phyloP scores from a whole-genome alignment of 176 grass and related monocot genomes.

The Oryza longistaminata region DNA sequence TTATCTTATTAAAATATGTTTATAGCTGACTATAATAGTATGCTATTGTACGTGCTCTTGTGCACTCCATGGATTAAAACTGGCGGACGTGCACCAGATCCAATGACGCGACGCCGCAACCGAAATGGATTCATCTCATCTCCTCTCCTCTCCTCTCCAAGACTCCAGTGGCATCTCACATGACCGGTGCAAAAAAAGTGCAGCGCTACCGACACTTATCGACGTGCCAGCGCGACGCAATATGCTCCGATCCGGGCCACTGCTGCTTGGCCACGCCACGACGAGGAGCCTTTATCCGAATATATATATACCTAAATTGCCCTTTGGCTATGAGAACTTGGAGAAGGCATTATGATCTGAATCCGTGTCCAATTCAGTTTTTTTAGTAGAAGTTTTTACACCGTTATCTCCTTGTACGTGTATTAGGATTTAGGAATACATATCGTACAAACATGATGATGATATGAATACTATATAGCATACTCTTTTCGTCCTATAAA shows the following conservation, averaged over 20 bases:
- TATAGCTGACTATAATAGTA: too few relatives aligned
- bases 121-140: conserved; percentile 14
- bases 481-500: too few relatives aligned
- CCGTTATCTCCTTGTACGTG: too few relatives aligned
- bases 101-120: conserved; percentile 41
- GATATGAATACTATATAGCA: too few relatives aligned
- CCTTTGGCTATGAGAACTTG: not conserved
- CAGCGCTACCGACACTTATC: conserved; percentile 20
- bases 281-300: not conserved
- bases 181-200: not conserved
- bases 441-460: too few relatives aligned
- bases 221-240: conserved; percentile 16
- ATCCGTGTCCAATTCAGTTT: too few relatives aligned
- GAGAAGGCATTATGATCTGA: too few relatives aligned
- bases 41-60: too few relatives aligned
- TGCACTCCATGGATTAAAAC: not conserved
- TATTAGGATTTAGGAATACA: too few relatives aligned
- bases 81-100: conserved; percentile 17
- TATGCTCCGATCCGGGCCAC: not conserved
- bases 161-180: not conserved
- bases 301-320: not conserved
- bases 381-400: too few relatives aligned
- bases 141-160: too few relatives aligned
- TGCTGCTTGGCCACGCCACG: not conserved
- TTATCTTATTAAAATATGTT: too few relatives aligned